Evolutionary conservation across 306 rosid species (phyloP).

Genomic region (Inga oerstediana): DNA sequence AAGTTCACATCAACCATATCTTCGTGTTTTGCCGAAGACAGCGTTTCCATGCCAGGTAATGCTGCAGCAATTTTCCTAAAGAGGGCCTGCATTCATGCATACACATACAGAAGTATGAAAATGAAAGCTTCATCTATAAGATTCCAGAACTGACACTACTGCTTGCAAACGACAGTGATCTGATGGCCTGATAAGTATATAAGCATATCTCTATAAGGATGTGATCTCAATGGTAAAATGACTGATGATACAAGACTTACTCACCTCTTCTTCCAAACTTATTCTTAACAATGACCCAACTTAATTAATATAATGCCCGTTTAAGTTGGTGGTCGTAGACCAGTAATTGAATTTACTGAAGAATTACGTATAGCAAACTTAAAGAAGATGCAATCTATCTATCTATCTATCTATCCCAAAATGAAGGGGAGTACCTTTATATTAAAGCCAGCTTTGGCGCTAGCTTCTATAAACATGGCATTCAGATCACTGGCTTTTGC

Average conservation of each 20-base stretch:
- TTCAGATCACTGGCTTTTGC: background rate
- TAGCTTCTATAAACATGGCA: background rate
- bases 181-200: too few relatives aligned
- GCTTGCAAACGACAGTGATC: conserved; percentile 13
- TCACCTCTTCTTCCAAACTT: conserved; percentile 10
- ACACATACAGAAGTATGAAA: background rate
- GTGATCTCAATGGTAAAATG: conserved; percentile 17
- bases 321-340: background rate
- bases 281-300: conserved; percentile 9
- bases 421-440: background rate
- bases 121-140: background rate
- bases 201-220: conserved; percentile 21
- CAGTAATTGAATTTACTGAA: background rate
- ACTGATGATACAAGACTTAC: background rate
- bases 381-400: background rate
- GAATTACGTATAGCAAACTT: background rate
- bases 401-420: too few relatives aligned
- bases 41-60: background rate
- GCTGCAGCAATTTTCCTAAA: background rate
- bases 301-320: background rate
- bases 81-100: background rate
- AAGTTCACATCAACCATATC: background rate
- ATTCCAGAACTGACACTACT: background rate
- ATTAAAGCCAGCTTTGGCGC: background rate
- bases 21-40: background rate